phyloP scores from a whole-genome alignment of 768 basidiomycete genomes.

The Hygrophorus pudorinus region DNA sequence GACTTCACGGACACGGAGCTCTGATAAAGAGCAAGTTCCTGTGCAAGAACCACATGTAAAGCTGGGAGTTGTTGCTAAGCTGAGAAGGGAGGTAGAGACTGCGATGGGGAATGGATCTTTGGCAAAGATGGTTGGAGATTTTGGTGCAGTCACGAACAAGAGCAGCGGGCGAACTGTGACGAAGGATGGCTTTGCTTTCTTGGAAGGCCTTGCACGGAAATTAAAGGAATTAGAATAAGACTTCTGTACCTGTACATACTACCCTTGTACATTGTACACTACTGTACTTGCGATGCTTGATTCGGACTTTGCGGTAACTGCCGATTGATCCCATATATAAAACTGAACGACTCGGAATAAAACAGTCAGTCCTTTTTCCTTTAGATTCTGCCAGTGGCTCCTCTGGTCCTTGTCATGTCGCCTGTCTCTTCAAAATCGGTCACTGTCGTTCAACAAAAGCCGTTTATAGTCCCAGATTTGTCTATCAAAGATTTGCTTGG shows the following conservation, averaged over 20 bases:
- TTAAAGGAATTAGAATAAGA: conserved; percentile 23
- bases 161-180: conserved; percentile 64
- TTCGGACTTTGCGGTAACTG: too few species aligned
- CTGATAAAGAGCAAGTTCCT: conserved; percentile 28
- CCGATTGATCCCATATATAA: too few species aligned
- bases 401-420: too few species aligned
- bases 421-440: too few species aligned
- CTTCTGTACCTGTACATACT: too few species aligned
- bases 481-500: conserved; percentile 80
- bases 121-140: conserved; percentile 58
- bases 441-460: conserved; percentile 47
- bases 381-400: too few species aligned
- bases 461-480: conserved; percentile 69
- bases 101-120: conserved; percentile 47
- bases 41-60: conserved; percentile 44
- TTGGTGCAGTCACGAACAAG: conserved; percentile 58
- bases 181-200: conserved; percentile 31
- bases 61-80: conserved; percentile 46
- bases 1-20: conserved; percentile 30
- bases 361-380: too few species aligned
- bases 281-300: too few species aligned
- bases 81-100: conserved; percentile 42
- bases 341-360: too few species aligned
- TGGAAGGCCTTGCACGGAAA: conserved; percentile 44
- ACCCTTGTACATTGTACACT: too few species aligned